Evolutionary conservation across 306 rosid genomes (phyloP), one percentile per base, ranked within the genome.

Genomic region (Hylodesmum podocarpum): DNA sequence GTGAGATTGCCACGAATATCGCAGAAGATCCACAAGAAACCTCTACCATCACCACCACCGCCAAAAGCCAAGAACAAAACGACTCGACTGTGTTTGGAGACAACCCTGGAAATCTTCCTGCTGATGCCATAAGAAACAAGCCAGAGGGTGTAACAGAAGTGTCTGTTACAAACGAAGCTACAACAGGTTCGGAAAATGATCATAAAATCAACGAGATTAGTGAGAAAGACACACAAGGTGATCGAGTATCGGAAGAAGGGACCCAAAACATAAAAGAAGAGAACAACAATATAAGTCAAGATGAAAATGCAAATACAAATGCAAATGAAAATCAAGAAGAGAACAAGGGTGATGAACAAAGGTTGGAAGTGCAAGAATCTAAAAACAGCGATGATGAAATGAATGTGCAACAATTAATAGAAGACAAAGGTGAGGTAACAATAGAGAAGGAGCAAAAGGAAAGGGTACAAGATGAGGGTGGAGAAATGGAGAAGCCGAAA

Each of bases 91-190:
- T 82, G 0, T 88, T 69, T 8, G 97, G 92, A 53, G 97, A 92
- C 77, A 90, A 86, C 70, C 92, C 96, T 2, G 91, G 94, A 3
- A 87, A 90, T 49, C 93, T 92, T 21, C 96, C 97, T 0, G 90
- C 84, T 2, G 97, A 92, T 50, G 94, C 96, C 47, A 85, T 92
- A n/a, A 85, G 81, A 70, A 43, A 74, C 0, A 89, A 82, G n/a
- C n/a, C n/a, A n/a, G n/a, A n/a, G n/a, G n/a, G n/a, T n/a, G n/a
- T n/a, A n/a, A n/a, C n/a, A n/a, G 67, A 71, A 46, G 73, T n/a
- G 12, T 24, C 40, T 2, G 11, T 31, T 31, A 22, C 78, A 67
- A 75, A 31, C 2, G 67, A 61, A 34, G 57, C 0, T 33, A 8
- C 10, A 24, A 8, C 10, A 24, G 14, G 13, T 70, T n/a, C 25